These are phyloP conservation scores for Fusarium circinatum DNA, from an alignment of 2,329 filamentous ascomycete species.

Conservation along the genomic window DNA sequence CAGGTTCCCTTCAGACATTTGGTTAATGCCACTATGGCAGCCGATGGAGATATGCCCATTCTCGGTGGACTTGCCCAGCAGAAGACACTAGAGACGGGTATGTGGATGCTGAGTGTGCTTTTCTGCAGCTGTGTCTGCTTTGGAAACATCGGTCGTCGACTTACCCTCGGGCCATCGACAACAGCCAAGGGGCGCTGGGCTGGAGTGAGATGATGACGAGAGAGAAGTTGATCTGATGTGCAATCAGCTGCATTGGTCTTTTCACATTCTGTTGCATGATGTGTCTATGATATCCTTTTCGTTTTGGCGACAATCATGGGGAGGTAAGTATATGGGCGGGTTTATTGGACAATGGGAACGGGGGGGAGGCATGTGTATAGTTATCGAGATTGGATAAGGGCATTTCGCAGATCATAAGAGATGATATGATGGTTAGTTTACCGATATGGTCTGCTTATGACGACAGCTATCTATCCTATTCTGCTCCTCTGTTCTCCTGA, in stretches of 20 bases:
- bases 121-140: conserved; percentile 97
- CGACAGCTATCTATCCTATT: background rate
- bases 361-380: background rate
- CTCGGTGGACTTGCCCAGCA: conserved; percentile 67
- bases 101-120: conserved; percentile 92
- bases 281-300: conserved; percentile 9
- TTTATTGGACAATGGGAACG: background rate
- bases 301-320: background rate
- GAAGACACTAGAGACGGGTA: conserved; percentile 75
- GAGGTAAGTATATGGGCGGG: background rate
- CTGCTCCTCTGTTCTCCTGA: background rate
- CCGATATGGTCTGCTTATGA: conserved; percentile 18
- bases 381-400: conserved; percentile 12
- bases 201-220: conserved; percentile 49
- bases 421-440: background rate
- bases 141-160: conserved; percentile 88
- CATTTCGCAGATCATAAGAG: conserved; percentile 1
- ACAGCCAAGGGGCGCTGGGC: conserved; percentile 58
- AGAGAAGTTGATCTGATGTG: background rate
- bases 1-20: conserved; percentile 42
- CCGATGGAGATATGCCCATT: conserved; percentile 25
- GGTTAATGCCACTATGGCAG: conserved; percentile 15
- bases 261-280: conserved; percentile 6
- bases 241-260: background rate
- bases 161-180: conserved; percentile 67